These are phyloP conservation scores for Aspergillus alliaceus DNA, from an alignment of 2,329 filamentous ascomycete genomes.

Conservation along the genomic window DNA sequence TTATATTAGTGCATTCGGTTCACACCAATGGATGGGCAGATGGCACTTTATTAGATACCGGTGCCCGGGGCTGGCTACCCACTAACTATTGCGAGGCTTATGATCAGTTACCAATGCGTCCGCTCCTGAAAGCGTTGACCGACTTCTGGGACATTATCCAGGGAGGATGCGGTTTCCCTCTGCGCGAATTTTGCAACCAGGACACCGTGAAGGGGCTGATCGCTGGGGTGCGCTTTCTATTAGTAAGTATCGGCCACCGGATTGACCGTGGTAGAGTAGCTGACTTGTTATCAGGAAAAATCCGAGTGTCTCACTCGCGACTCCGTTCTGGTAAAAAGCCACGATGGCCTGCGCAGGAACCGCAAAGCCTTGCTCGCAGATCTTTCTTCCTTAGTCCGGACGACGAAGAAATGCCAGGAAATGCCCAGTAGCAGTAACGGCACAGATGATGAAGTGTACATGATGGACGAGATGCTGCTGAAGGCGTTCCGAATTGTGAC, in stretches of 20 bases:
- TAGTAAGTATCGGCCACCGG: constrained; percentile 61
- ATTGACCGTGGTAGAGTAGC: not conserved
- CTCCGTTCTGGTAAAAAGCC: constrained; percentile 69
- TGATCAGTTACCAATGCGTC: constrained; percentile 82
- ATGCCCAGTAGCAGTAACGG: constrained; percentile 56
- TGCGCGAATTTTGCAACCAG: constrained; percentile 80
- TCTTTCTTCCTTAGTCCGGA: constrained; percentile 84
- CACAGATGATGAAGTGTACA: constrained; percentile 43
- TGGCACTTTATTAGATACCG: constrained; percentile 82
- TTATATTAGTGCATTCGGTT: constrained; percentile 91
- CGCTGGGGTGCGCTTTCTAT: constrained; percentile 82
- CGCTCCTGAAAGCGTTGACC: constrained; percentile 78
- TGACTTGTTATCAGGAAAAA: constrained; percentile 64
- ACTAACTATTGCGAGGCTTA: constrained; percentile 98
- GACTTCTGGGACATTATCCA: constrained; percentile 91
- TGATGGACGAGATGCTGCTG: constrained; percentile 88
- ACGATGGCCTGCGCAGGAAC: constrained; percentile 73
- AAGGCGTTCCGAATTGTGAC: constrained; percentile 95
- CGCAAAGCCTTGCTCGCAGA: constrained; percentile 88
- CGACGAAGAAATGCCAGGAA: constrained; percentile 81
- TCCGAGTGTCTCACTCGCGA: constrained; percentile 86
- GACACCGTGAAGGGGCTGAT: constrained; percentile 94
- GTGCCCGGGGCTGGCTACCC: constrained; percentile 89
- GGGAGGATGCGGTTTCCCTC: constrained; percentile 72
- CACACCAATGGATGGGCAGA: constrained; percentile 99